Base-by-base conservation (phyloP, 2,329 filamentous ascomycete genomes). In the Ophiostoma ulmi region DNA sequence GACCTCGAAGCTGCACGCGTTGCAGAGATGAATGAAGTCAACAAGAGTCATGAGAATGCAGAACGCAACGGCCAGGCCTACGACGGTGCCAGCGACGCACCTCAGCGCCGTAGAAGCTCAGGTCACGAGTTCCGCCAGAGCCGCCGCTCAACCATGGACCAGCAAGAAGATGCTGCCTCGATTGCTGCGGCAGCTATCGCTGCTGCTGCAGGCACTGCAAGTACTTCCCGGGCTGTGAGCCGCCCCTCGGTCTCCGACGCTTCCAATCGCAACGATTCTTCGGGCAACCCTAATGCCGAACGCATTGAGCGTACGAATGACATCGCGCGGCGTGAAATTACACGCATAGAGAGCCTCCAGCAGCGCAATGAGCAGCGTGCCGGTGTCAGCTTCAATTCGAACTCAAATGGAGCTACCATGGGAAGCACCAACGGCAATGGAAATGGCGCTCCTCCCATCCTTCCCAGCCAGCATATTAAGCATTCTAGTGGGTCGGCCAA, bases 261-360 rank as follows among this genome's bases (percentile, higher is more conserved):
- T 10, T 26, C 52, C 5, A 13, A n/a, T n/a, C 67, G n/a, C 35
- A 22, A 26, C 48, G 67, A 69, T 4, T 13, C 35, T 2, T 35
- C 17, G 3, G 36, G 13, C 44, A 61, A 48, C 52, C 55, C 70
- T 52, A 75, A 72, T 22, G 44, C 70, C 10, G 77, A 80, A 71
- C 75, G 77, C 6, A 75, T 85, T 2, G 83, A 86, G 72, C 81
- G 84, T 61, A 83, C 85, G 20, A 83, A 82, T 72, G 78, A 77
- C 35, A 78, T 86, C 10, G 85, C 85, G 10, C 80, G 81, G 11
- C 83, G 84, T 35, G 85, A 87, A 74, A 82, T 87, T 55, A 80
- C 81, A 0, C 82, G 84, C 2, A 82, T 82, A 68, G 85, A 87
- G 74, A 82, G 82, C 11, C 80, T 81, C 0, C 85, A 87, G 75